Evolutionary conservation across 345 rosid genomes (phyloP), one percentile per base, ranked within the genome.

Genomic region (Syzygium oleosum): DNA sequence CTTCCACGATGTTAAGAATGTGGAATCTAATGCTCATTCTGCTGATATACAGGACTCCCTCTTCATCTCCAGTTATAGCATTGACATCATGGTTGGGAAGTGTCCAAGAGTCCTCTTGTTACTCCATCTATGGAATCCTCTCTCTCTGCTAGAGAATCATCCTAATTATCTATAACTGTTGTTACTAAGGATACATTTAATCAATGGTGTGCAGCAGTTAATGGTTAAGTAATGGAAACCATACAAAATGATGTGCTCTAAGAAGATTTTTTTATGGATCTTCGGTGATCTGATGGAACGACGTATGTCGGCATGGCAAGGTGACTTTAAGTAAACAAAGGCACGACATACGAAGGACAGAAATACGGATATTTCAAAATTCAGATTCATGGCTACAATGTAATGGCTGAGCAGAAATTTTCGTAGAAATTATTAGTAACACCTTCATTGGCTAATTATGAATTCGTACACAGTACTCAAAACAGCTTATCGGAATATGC

Each of bases 51-150:
- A 89, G 91, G 95, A 89, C 91, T 38, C 92, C 95, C 12, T 92
- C 96, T 78, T 90, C 96, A 61, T 91, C 98, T 87, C 97, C 99
- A 3, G 97, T 93, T 63, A 88, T 94, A 92, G 98, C 95, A 86
- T 91, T 95, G 87, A 93, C 98, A 52, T 98, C 99, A 86, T 96
- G 98, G 98, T 90, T 97, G 86, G 92, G 93, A 91, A 92, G 94
- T 90, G 91, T 90, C 93, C 83, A 93, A 91, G 91, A 86, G 93
- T 88, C 90, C 94, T 53, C 68, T 91, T 23, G 77, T 90, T 51
- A 87, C 94, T 90, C 93, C 94, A 91, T 96, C 98, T 38, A 87
- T 93, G 91, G 96, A 94, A 86, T 98, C 98, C 25, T 92, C 90
- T 91, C 73, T 89, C 79, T 91, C 99, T 88, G 89, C 88, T 56